phyloP scores from a whole-genome alignment of 306 rosid genomes.

The Cyclanthera cordifolia region DNA sequence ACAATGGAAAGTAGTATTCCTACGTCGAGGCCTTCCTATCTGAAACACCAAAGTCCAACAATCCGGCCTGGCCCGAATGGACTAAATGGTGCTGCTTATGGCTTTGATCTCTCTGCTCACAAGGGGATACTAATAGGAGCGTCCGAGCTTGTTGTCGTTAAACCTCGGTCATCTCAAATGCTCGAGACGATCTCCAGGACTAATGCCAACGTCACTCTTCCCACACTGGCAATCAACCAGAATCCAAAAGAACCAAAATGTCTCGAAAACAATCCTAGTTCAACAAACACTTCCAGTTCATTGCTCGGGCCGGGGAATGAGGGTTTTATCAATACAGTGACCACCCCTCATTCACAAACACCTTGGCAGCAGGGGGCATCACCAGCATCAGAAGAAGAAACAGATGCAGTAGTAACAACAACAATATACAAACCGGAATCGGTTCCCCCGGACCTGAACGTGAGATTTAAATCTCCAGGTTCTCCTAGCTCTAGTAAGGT shows the following conservation, averaged over 20 bases:
- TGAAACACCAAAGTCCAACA: constrained; percentile 15
- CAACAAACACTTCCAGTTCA: constrained; percentile 18
- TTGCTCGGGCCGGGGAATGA: constrained; percentile 20
- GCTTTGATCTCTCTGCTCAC: constrained; percentile 29
- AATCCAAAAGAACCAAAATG: constrained; percentile 20
- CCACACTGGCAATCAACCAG: constrained; percentile 20
- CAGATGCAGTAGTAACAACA: constrained; percentile 12
- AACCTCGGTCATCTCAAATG: constrained; percentile 26
- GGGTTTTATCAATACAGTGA: not conserved
- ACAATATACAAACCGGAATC: constrained; percentile 30
- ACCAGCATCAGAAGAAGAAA: constrained; percentile 16
- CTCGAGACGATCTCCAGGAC: constrained; percentile 24
- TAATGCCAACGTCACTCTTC: constrained; percentile 20
- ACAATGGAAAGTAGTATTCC: constrained; percentile 25
- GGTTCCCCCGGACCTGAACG: constrained; percentile 50
- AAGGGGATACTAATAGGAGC: constrained; percentile 27
- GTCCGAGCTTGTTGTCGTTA: constrained; percentile 26
- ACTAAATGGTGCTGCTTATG: constrained; percentile 24
- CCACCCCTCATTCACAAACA: constrained; percentile 18
- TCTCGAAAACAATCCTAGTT: constrained; percentile 18
- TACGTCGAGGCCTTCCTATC: constrained; percentile 27
- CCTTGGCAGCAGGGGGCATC: constrained; percentile 28
- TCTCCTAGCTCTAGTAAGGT: constrained; percentile 47
- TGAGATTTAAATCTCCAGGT: constrained; percentile 51
- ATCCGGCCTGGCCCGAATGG: constrained; percentile 36